Evolutionary conservation across 371 early-diverging fungal species (phyloP).

Genomic region (Syncephalastrum monosporum): DNA sequence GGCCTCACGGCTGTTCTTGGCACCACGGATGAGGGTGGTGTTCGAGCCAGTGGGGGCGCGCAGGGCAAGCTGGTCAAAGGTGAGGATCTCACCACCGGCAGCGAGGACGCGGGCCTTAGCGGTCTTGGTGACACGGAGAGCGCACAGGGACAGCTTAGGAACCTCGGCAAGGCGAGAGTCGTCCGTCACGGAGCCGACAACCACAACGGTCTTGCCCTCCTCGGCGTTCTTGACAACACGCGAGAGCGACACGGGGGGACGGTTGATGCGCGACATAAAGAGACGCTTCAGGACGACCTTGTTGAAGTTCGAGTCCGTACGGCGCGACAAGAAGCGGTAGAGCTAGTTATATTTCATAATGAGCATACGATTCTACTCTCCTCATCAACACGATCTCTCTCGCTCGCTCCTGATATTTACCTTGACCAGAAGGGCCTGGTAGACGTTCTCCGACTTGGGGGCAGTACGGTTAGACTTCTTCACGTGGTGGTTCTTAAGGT

Average conservation of each 20-base stretch:
- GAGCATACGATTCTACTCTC: no score
- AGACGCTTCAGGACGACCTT: conserved; percentile 97
- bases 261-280: conserved; percentile 96
- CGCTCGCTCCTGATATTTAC: conserved; percentile 31
- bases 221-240: conserved; percentile 75
- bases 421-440: conserved; percentile 92
- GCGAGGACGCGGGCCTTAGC: conserved; percentile 96
- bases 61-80: conserved; percentile 98
- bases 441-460: conserved; percentile 89
- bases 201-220: conserved; percentile 82
- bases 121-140: conserved; percentile 92
- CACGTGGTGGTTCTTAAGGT: conserved; percentile 93
- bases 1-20: conserved; percentile 89
- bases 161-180: conserved; percentile 92
- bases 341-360: conserved; percentile 53
- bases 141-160: conserved; percentile 95
- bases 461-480: conserved; percentile 85
- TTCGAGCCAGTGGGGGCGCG: conserved; percentile 96
- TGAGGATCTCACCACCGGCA: conserved; percentile 98
- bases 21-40: conserved; percentile 94
- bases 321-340: conserved; percentile 98
- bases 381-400: no score
- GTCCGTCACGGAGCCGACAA: conserved; percentile 96
- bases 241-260: conserved; percentile 93
- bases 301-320: conserved; percentile 98